Base-by-base conservation (phyloP, 345 rosid species). In the Acer negundo region DNA sequence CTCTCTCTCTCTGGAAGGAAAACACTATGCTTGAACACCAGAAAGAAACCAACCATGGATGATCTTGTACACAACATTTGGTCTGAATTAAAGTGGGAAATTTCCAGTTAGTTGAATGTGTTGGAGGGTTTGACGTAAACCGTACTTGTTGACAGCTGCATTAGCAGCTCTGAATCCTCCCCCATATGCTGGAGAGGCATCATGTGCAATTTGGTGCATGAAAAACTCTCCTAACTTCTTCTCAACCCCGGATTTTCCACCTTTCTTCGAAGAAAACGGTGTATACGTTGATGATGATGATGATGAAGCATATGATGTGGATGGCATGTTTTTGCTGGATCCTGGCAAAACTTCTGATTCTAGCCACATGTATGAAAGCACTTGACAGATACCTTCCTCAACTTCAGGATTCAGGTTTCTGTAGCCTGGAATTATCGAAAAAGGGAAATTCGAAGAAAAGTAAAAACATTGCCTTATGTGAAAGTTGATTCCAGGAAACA, bases 371-470 rank as follows among this genome's bases (percentile, higher is more conserved):
- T 91, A 73, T 3, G 99, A 94, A 74, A 96, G 88, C 65, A 89
- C 88, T 81, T 96, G 99, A 81, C 99, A 96, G 77, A 96, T 91
- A 38, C 99, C 99, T 92, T 94, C 97, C 89, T 94, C 99, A 31
- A 94, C 97, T 81, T 89, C 97, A 6, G 97, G 91, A 84, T 73
- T 88, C 35, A 96, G 95, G 86, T 96, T 89, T 16, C 93, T 78
- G 75, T 87, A 96, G 47, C 99, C 99, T 92, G 81, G 74, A 67
- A 67, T 71, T 15, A 23, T 59, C 7, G 7, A 24, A n/a, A 51
- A 49, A 49, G 1, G n/a, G 23, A 68, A 31, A 49, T 62, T 26
- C 31, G 10, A 65, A 77, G 16, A 23, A n/a, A 49, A 67, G 38
- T 64, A 35, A 3, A 31, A 19, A 17, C 44, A 47, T 31, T 6